Base-by-base conservation (phyloP, 2,329 filamentous ascomycete species). In the Verticillium isaacii region DNA sequence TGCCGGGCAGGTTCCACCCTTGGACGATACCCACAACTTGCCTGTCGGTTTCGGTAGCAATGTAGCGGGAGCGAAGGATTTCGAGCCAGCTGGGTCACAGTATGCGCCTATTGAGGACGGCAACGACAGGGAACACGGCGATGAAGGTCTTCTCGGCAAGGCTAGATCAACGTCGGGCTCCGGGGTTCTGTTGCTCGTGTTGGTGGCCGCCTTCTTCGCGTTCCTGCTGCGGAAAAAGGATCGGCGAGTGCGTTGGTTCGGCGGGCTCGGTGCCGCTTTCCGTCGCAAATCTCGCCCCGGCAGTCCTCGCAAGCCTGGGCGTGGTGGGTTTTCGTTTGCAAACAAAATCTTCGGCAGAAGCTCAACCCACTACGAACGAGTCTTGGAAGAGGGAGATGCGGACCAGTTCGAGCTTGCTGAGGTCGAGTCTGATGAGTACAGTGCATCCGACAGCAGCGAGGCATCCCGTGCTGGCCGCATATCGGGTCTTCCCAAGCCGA, bases 41-140 rank as follows among this genome's bases (percentile, higher is more conserved):
- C 92, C 93, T 0, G 95, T 99, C 11, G 95, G 95, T 0, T 98
- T 98, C 71, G 95, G 95, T 62, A 92, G 88, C 76, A 99, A 99
- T 70, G 79, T 83, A 45, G 81, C 80, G 8, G 81, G 79, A 5
- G 89, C 92, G 0, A 71, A 80, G 4, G 92, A 97, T 72, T 99
- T 97, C 73, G 92, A 97, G 73, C 88, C 88, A 69, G 92, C 93
- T 0, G 89, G 90, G 11, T 89, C 87, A 5, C 78, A 73, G 60
- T 81, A 74, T 70, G 74, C 74, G 32, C 69, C 71, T 0, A 50
- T 70, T 11, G 68, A 83, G 32, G 75, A 78, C 41, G 78, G 80
- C 56, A 83, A 87, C 59, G 82, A 85, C 58, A 87, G 85, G 80
- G 75, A 75, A 25, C 78, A 82, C 58, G 72, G 75, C 1, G 77